Conservation (phyloP, 257 asterid species). For the Anisodus acutangulus region DNA sequence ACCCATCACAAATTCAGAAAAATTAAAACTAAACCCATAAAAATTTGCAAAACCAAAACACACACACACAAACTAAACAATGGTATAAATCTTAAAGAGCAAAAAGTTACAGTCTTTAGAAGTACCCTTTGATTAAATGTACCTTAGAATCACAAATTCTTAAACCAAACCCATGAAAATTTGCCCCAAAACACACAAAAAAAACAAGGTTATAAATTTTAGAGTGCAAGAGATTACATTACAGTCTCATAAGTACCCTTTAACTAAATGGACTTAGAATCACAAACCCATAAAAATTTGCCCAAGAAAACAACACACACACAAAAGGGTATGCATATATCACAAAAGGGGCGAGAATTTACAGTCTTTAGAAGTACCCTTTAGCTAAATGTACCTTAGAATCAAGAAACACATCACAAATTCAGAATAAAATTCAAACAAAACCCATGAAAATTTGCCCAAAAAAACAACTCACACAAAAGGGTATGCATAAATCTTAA, state of each 20-base stretch:
- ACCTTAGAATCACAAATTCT: too few relatives aligned
- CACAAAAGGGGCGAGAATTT: too few relatives aligned
- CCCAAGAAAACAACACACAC: too few relatives aligned
- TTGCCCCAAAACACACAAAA: background rate
- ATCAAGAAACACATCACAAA: background rate
- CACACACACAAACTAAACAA: background rate
- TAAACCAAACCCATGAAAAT: background rate
- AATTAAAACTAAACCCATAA: background rate
- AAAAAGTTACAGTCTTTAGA: too few relatives aligned
- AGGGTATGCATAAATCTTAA: too few relatives aligned
- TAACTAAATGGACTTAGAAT: background rate
- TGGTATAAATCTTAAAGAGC: background rate
- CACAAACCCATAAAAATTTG: too few relatives aligned
- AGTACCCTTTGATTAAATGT: too few relatives aligned
- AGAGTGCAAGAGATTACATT: background rate
- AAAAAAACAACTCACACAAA: too few relatives aligned
- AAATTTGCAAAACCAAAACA: background rate
- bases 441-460: background rate
- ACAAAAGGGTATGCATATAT: too few relatives aligned
- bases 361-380: too few relatives aligned
- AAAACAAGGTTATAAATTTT: background rate
- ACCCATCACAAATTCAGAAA: background rate
- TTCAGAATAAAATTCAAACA: constrained; percentile 8
- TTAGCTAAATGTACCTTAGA: too few relatives aligned
- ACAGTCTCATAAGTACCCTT: constrained; percentile 8